A percentile compares a stretch with the other conserved stretches of the same genome.
These are phyloP conservation scores for Penicillium malachiteum DNA, from an alignment of 495 filamentous ascomycete species.

Conservation along the genomic window DNA sequence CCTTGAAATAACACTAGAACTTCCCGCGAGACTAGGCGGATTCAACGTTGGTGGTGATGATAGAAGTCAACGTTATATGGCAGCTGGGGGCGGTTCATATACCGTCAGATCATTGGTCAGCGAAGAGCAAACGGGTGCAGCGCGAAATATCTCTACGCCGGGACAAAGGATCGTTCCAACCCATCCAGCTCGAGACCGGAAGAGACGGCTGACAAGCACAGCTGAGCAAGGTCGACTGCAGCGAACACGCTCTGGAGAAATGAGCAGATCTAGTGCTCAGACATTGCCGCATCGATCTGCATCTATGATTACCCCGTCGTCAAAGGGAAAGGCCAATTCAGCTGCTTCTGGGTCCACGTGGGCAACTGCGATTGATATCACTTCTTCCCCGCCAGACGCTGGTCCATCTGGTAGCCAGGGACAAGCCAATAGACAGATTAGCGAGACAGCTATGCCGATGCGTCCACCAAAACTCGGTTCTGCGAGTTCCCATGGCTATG, in stretches of 20 bases:
- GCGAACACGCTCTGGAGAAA: conserved; percentile 23
- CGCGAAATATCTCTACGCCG: not conserved
- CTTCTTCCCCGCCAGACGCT: conserved; percentile 29
- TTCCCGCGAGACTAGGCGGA: too few relatives aligned
- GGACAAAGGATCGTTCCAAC: conserved; percentile 19
- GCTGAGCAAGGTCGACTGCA: conserved; percentile 27
- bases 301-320: conserved; percentile 19
- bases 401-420: conserved; percentile 9
- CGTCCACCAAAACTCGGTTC: not conserved
- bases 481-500: not conserved
- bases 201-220: conserved; percentile 36
- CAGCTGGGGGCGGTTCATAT: not conserved
- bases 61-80: not conserved
- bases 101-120: not conserved
- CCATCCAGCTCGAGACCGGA: conserved; percentile 18
- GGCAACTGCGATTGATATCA: conserved; percentile 39
- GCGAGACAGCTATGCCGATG: not conserved
- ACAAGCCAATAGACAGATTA: not conserved
- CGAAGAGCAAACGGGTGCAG: not conserved
- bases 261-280: conserved; percentile 3
- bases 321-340: conserved; percentile 10
- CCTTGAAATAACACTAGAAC: not conserved
- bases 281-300: conserved; percentile 21
- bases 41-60: not conserved
- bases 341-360: conserved; percentile 29